These are phyloP conservation scores for Lagenidium giganteum DNA, from an alignment of 352 stramenopile genomes.

Conservation along the genomic window DNA sequence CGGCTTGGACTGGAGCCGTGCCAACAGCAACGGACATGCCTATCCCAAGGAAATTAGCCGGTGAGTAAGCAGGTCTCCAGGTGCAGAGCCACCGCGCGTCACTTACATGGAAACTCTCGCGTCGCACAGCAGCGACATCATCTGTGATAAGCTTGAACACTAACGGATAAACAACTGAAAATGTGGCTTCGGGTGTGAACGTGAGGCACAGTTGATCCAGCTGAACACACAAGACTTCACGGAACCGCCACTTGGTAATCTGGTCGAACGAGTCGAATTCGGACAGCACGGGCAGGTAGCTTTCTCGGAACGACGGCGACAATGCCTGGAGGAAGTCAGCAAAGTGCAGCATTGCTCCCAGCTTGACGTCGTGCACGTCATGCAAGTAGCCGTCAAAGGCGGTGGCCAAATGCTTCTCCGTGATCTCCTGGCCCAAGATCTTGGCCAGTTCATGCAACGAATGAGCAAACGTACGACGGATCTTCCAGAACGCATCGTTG, in stretches of 20 bases:
- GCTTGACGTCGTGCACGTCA: slow-evolving; percentile 76
- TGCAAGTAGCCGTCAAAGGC: slow-evolving; percentile 83
- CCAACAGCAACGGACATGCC: slow-evolving; percentile 63
- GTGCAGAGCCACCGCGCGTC: neutral
- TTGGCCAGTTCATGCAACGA: slow-evolving; percentile 87
- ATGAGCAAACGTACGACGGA: slow-evolving; percentile 89
- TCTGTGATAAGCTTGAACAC: slow-evolving; percentile 76
- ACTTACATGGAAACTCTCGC: slow-evolving; percentile 55
- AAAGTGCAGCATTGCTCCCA: slow-evolving; percentile 84
- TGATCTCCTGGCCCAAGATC: slow-evolving; percentile 77
- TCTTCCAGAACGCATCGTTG: slow-evolving; percentile 84
- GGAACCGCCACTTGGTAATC: slow-evolving; percentile 83
- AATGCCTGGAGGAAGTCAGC: slow-evolving; percentile 79
- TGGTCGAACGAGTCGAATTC: slow-evolving; percentile 63
- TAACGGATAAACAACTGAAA: slow-evolving; percentile 71
- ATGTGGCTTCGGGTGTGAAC: slow-evolving; percentile 66
- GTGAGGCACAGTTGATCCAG: slow-evolving; percentile 64
- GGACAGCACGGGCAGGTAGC: slow-evolving; percentile 71
- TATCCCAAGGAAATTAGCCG: slow-evolving; percentile 14
- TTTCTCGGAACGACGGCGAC: slow-evolving; percentile 61
- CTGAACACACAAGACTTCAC: slow-evolving; percentile 70
- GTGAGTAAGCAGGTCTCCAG: neutral
- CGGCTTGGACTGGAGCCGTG: slow-evolving; percentile 30
- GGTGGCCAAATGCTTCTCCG: slow-evolving; percentile 70
- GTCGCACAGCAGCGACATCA: slow-evolving; percentile 62